Conservation (phyloP, 306 rosid species). For the Psophocarpus tetragonolobus region DNA sequence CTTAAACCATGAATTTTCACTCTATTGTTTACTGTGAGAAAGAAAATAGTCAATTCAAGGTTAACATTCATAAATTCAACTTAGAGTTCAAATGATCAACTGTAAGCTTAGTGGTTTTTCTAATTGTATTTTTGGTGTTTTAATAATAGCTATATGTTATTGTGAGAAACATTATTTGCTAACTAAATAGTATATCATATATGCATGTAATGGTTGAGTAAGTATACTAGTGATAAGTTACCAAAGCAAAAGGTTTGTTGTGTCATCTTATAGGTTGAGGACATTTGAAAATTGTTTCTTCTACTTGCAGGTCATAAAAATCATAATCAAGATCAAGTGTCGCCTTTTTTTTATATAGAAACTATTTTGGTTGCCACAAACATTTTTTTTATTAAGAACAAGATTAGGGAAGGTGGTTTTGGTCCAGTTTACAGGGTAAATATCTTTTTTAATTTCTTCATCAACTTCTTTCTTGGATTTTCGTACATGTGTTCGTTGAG, state of each 20-base stretch:
- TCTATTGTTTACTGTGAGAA: too few species aligned
- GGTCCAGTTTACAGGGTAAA: conserved; percentile 55
- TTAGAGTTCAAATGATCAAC: neutral
- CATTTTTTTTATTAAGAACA: conserved; percentile 35
- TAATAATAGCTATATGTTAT: too few species aligned
- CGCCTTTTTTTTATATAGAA: conserved; percentile 36
- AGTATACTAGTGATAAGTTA: too few species aligned
- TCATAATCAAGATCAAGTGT: conserved; percentile 33
- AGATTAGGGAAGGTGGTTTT: conserved; percentile 56
- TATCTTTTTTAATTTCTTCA: too few species aligned
- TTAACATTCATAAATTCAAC: neutral
- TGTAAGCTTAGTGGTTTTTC: neutral
- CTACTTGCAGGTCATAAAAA: conserved; percentile 1
- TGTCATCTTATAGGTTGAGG: neutral
- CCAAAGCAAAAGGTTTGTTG: neutral
- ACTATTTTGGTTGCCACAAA: conserved; percentile 43
- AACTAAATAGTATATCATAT: too few species aligned
- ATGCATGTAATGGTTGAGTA: too few species aligned
- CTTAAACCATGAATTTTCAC: too few species aligned
- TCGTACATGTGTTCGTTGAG: too few species aligned
- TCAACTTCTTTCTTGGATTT: too few species aligned
- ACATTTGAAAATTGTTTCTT: conserved; percentile 3
- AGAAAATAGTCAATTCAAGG: neutral
- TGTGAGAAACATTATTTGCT: too few species aligned
- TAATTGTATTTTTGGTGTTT: neutral